Conservation (phyloP, 768 basidiomycete species). For the Botryobasidium botryosum region DNA sequence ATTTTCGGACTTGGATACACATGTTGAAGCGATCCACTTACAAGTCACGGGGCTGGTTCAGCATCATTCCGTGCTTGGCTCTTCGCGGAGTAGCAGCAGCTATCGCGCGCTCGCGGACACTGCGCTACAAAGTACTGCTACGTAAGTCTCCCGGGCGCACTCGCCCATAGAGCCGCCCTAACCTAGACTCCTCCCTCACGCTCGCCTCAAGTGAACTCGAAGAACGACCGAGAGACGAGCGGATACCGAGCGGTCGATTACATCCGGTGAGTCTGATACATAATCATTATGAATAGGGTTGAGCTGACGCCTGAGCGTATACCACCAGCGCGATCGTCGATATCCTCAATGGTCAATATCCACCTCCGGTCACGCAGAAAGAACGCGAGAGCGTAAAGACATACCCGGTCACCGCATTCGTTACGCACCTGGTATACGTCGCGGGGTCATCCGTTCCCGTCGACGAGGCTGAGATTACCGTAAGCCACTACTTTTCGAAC, state of each 20-base stretch:
- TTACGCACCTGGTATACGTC: constrained; percentile 74
- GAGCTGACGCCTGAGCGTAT: no score
- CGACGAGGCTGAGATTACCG: constrained; percentile 42
- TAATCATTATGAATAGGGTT: no score
- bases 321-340: not conserved
- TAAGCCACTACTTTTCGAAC: no score
- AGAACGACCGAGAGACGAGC: constrained; percentile 81
- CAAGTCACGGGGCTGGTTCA: constrained; percentile 18
- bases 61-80: constrained; percentile 84
- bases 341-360: not conserved
- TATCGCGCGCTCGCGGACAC: constrained; percentile 53
- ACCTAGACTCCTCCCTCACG: not conserved
- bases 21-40: not conserved
- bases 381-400: constrained; percentile 18
- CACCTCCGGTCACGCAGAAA: constrained; percentile 21
- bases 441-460: constrained; percentile 44
- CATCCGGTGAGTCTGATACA: constrained; percentile 42
- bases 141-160: constrained; percentile 30
- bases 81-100: constrained; percentile 60
- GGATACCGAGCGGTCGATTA: constrained; percentile 76
- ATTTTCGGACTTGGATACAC: not conserved
- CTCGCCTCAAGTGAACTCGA: constrained; percentile 47
- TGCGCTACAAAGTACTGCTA: constrained; percentile 72
- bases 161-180: constrained; percentile 6
- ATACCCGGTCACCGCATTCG: constrained; percentile 62